Evolutionary conservation across 2,329 filamentous ascomycete species (phyloP).

Genomic region (Trichoderma semiorbis): DNA sequence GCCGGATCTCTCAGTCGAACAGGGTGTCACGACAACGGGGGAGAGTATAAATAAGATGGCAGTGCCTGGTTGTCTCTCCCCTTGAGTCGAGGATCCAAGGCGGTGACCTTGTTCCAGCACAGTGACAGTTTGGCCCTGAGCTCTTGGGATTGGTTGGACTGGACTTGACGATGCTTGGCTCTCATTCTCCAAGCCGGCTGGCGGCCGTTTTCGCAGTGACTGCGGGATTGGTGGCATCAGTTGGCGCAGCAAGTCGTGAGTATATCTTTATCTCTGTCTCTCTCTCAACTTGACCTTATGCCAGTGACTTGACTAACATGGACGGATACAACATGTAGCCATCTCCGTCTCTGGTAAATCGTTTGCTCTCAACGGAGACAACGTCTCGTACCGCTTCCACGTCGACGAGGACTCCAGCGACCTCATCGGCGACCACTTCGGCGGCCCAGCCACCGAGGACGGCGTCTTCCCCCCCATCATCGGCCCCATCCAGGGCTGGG

Average conservation of each 20-base stretch:
- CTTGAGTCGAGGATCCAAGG: background rate
- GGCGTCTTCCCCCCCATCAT: slow-evolving; percentile 38
- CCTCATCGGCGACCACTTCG: slow-evolving; percentile 59
- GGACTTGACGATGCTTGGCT: background rate
- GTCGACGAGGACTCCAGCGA: slow-evolving; percentile 55
- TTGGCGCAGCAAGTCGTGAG: slow-evolving; percentile 13
- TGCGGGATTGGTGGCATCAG: background rate
- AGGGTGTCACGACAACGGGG: background rate
- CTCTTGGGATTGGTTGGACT: background rate
- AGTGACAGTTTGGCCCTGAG: background rate
- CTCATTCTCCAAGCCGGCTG: background rate
- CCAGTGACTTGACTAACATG: background rate
- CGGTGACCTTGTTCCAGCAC: background rate
- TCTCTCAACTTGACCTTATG: background rate
- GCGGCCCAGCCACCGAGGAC: slow-evolving; percentile 52
- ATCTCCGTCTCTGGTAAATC: slow-evolving; percentile 52
- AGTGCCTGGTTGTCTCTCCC: background rate
- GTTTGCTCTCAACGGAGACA: slow-evolving; percentile 54
- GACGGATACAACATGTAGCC: slow-evolving; percentile 26
- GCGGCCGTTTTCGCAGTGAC: slow-evolving; percentile 7
- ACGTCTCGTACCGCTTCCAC: slow-evolving; percentile 61
- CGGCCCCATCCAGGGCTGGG: slow-evolving; percentile 48
- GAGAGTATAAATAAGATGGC: slow-evolving; percentile 12
- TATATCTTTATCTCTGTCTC: background rate
- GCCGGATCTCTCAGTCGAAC: background rate